A percentile compares a stretch with the other conserved stretches of the same genome.
Conservation (phyloP, 1,284 basidiomycete genomes). For the Boletus albobrunnescens region DNA sequence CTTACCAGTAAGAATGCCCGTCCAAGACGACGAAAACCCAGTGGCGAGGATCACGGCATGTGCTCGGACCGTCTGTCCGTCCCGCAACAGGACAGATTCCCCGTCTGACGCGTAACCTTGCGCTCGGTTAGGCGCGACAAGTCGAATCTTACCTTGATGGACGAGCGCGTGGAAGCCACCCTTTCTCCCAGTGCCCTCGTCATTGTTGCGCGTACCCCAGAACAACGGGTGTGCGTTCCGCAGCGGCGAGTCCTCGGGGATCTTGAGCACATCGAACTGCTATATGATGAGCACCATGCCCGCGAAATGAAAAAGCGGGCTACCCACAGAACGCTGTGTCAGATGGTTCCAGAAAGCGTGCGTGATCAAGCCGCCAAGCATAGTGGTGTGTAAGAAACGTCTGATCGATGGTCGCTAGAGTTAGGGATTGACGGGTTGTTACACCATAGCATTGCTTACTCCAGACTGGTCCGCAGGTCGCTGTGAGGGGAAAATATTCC, state of each 20-base stretch:
- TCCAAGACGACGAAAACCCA: constrained; percentile 55
- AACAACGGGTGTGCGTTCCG: constrained; percentile 25
- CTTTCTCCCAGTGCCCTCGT: constrained; percentile 23
- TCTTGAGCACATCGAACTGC: constrained; percentile 17
- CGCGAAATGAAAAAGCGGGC: not conserved
- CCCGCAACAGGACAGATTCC: constrained; percentile 37
- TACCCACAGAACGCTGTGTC: constrained; percentile 18
- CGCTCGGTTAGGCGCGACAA: constrained; percentile 43
- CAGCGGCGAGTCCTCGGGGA: constrained; percentile 22
- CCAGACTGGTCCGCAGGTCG: constrained; percentile 33
- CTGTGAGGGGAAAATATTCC: constrained; percentile 38
- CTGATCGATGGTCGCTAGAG: constrained; percentile 8
- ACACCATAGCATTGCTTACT: constrained; percentile 24
- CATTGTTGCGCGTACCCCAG: constrained; percentile 28
- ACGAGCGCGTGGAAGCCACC: constrained; percentile 24
- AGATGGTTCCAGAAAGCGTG: constrained; percentile 22
- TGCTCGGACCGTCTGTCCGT: constrained; percentile 39
- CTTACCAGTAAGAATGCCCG: constrained; percentile 44
- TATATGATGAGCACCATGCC: not conserved
- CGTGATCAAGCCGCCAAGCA: constrained; percentile 21
- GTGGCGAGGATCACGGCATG: constrained; percentile 52
- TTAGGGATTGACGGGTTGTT: not conserved
- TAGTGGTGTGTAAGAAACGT: constrained; percentile 28
- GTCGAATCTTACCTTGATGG: constrained; percentile 14
- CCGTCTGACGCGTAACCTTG: constrained; percentile 39